Conservation (phyloP, 192 early-diverging fungal genomes). For the Entophlyctis helioformis region DNA sequence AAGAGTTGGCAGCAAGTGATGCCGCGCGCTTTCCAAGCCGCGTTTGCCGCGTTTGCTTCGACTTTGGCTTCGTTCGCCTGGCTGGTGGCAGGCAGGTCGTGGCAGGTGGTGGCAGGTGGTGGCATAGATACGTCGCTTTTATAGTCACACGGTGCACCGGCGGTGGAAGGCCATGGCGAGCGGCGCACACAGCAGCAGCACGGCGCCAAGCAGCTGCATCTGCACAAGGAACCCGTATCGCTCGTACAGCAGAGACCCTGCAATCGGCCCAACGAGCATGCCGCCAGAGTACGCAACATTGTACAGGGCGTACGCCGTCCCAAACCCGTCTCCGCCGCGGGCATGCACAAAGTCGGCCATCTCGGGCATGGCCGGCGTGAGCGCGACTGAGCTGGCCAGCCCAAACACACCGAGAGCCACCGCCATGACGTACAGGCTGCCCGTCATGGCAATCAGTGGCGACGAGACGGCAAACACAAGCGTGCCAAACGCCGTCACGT, state of each 20-base stretch:
- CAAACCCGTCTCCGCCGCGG: slow-evolving; percentile 45
- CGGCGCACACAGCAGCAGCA: too few relatives aligned
- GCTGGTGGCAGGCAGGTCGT: too few relatives aligned
- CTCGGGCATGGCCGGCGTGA: slow-evolving; percentile 54
- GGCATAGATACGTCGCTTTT: too few relatives aligned
- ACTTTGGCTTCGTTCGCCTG: too few relatives aligned
- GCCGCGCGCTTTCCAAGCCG: too few relatives aligned
- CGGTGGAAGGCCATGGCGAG: too few relatives aligned
- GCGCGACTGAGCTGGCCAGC: slow-evolving; percentile 22
- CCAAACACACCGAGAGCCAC: too few relatives aligned
- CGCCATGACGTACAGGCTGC: too few relatives aligned
- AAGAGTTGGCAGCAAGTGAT: too few relatives aligned
- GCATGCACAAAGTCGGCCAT: slow-evolving; percentile 56
- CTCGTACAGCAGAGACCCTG: slow-evolving; percentile 43
- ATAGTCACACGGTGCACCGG: neutral
- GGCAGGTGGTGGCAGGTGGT: too few relatives aligned
- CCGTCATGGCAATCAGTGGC: slow-evolving; percentile 25
- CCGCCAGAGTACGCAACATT: slow-evolving; percentile 65
- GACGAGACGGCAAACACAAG: slow-evolving; percentile 28
- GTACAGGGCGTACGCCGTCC: slow-evolving; percentile 57
- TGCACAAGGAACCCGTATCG: slow-evolving; percentile 43
- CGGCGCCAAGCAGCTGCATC: too few relatives aligned
- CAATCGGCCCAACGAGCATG: slow-evolving; percentile 60
- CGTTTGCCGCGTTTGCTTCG: too few relatives aligned
- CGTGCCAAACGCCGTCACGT: slow-evolving; percentile 30